Evolutionary conservation across 306 rosid species (phyloP).

Genomic region (Rosa chinensis): DNA sequence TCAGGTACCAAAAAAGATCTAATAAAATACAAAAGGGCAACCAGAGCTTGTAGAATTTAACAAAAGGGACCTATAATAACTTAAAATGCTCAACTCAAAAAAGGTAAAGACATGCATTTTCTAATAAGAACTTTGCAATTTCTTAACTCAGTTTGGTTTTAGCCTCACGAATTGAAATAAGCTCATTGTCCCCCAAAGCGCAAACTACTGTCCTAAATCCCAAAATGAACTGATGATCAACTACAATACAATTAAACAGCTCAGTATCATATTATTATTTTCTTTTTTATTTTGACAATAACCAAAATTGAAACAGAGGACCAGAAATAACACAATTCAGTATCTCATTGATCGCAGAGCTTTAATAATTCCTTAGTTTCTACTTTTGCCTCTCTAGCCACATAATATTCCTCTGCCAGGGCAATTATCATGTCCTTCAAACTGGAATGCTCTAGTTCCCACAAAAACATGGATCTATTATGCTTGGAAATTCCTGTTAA

Average conservation of each 20-base stretch:
- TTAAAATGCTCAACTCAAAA: background rate
- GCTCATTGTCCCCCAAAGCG: background rate
- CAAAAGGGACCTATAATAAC: background rate
- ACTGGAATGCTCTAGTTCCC: background rate
- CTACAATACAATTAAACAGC: background rate
- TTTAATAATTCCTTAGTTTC: no score
- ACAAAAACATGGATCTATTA: background rate
- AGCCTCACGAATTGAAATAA: background rate
- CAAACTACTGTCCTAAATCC: background rate
- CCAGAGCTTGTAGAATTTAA: slow-evolving; percentile 6
- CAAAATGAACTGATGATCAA: background rate
- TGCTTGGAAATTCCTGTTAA: background rate
- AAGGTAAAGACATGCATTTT: background rate
- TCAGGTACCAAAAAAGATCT: background rate
- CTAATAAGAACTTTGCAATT: background rate
- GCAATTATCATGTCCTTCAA: background rate
- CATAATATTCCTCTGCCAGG: background rate
- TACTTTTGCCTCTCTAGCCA: no score
- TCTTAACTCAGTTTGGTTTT: background rate
- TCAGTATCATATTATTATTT: background rate
- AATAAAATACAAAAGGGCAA: slow-evolving; percentile 10
- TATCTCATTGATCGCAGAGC: no score
- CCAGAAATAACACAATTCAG: no score
- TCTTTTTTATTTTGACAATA: background rate
- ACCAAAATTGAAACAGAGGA: no score